These are phyloP conservation scores for Tubosaeta sp. DNA, from an alignment of 768 basidiomycete species.

Conservation along the genomic window DNA sequence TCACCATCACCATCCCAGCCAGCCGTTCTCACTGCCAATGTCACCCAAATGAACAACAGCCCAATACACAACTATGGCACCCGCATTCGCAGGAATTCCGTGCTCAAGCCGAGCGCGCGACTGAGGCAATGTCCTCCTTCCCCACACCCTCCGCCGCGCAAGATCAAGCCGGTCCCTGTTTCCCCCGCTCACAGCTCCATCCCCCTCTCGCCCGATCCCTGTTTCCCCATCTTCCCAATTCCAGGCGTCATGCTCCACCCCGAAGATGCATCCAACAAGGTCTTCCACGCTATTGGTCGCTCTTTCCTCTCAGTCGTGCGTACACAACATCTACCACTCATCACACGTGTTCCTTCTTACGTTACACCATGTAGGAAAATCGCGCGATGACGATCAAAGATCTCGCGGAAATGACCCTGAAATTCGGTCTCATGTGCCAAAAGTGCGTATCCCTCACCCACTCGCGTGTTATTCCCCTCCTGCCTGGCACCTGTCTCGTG, in stretches of 20 bases:
- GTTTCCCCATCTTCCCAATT: slow-evolving; percentile 51
- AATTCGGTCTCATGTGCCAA: slow-evolving; percentile 66
- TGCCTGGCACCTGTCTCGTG: slow-evolving; percentile 12
- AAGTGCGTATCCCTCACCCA: slow-evolving; percentile 48
- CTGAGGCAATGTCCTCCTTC: slow-evolving; percentile 43
- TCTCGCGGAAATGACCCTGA: slow-evolving; percentile 66
- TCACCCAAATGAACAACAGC: slow-evolving; percentile 8
- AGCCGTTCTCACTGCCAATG: too few species aligned
- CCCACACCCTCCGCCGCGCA: slow-evolving; percentile 30
- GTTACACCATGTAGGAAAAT: slow-evolving; percentile 49
- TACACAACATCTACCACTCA: slow-evolving; percentile 17
- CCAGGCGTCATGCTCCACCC: slow-evolving; percentile 64
- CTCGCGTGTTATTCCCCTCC: slow-evolving; percentile 5
- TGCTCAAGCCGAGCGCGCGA: slow-evolving; percentile 50
- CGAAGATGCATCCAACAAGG: slow-evolving; percentile 68
- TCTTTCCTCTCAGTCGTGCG: slow-evolving; percentile 72
- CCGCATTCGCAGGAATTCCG: slow-evolving; percentile 48
- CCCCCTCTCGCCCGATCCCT: slow-evolving; percentile 14
- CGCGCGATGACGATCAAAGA: slow-evolving; percentile 86
- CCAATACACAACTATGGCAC: slow-evolving; percentile 46
- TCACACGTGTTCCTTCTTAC: slow-evolving; percentile 15
- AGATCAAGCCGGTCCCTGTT: slow-evolving; percentile 30
- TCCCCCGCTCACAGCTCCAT: slow-evolving; percentile 19
- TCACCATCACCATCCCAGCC: slow-evolving; percentile 25
- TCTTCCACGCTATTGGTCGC: slow-evolving; percentile 69